phyloP scores from a whole-genome alignment of 805 yeast species.

The Metschnikowia matae region DNA sequence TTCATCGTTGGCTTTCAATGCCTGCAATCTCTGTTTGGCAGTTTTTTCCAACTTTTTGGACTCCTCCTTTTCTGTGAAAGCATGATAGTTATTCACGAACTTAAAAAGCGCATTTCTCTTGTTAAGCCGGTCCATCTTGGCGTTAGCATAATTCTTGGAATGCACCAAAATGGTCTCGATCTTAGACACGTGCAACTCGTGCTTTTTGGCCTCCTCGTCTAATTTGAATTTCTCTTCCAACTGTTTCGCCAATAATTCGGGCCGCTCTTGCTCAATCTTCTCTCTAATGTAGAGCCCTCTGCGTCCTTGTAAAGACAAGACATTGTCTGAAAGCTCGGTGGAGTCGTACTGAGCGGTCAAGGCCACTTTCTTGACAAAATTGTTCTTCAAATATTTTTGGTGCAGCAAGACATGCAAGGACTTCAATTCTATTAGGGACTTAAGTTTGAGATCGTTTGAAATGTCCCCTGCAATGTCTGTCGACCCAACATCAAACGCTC shows the following conservation, averaged over 20 bases:
- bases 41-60: constrained; percentile 69
- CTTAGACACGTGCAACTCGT: constrained; percentile 47
- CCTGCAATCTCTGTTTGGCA: constrained; percentile 85
- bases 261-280: constrained; percentile 67
- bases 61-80: constrained; percentile 66
- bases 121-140: constrained; percentile 20
- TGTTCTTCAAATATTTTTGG: constrained; percentile 67
- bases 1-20: constrained; percentile 82
- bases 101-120: constrained; percentile 28
- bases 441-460: constrained; percentile 45
- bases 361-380: constrained; percentile 49
- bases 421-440: constrained; percentile 66
- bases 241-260: constrained; percentile 71
- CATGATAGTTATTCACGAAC: constrained; percentile 47
- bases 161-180: constrained; percentile 31
- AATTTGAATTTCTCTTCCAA: constrained; percentile 66
- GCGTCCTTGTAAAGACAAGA: constrained; percentile 61
- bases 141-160: constrained; percentile 22
- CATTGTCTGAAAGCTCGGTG: constrained; percentile 47
- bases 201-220: constrained; percentile 49
- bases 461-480: not conserved
- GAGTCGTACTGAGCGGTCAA: constrained; percentile 54
- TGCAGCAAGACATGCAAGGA: constrained; percentile 59
- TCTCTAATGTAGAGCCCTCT: constrained; percentile 65
- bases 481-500: constrained; percentile 37